These are phyloP conservation scores for Mycogone perniciosa DNA, from an alignment of 2,329 filamentous ascomycete genomes.

Conservation along the genomic window DNA sequence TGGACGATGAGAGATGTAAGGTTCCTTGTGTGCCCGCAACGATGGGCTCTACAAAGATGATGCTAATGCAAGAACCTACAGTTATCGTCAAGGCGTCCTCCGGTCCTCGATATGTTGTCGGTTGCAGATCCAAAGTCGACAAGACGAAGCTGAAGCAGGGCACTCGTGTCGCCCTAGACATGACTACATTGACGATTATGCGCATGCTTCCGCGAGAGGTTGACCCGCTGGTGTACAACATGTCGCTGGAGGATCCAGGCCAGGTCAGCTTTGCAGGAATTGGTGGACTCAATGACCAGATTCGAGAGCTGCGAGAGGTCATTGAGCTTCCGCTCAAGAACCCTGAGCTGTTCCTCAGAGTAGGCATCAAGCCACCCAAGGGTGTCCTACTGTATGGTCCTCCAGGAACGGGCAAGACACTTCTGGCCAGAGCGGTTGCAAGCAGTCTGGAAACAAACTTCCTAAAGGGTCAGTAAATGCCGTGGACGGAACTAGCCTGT, in stretches of 20 bases:
- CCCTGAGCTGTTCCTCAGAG: slow-evolving; percentile 91
- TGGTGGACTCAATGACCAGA: slow-evolving; percentile 96
- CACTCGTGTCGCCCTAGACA: slow-evolving; percentile 93
- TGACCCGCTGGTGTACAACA: slow-evolving; percentile 98
- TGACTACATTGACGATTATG: slow-evolving; percentile 99
- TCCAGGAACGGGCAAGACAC: slow-evolving; percentile 92
- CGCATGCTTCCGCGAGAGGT: slow-evolving; percentile 98
- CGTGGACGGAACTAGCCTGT: neutral
- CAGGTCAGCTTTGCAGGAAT: slow-evolving; percentile 98
- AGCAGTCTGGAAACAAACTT: slow-evolving; percentile 98
- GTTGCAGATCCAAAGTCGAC: slow-evolving; percentile 97
- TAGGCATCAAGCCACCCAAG: slow-evolving; percentile 98
- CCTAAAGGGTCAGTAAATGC: slow-evolving; percentile 65
- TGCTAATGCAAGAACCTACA: slow-evolving; percentile 31
- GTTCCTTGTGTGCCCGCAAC: neutral
- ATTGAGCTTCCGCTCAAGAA: slow-evolving; percentile 98
- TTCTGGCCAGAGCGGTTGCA: slow-evolving; percentile 88
- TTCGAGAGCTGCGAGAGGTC: slow-evolving; percentile 92
- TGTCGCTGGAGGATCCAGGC: slow-evolving; percentile 96
- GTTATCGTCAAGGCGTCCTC: slow-evolving; percentile 98
- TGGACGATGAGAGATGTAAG: slow-evolving; percentile 97
- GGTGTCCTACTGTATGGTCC: slow-evolving; percentile 94
- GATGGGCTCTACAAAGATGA: neutral
- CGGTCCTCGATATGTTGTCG: slow-evolving; percentile 94
- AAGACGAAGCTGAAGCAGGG: slow-evolving; percentile 97